Evolutionary conservation across 2,329 filamentous ascomycete genomes (phyloP), one percentile per base, ranked within the genome.

Genomic region (Fusarium nematophilum): DNA sequence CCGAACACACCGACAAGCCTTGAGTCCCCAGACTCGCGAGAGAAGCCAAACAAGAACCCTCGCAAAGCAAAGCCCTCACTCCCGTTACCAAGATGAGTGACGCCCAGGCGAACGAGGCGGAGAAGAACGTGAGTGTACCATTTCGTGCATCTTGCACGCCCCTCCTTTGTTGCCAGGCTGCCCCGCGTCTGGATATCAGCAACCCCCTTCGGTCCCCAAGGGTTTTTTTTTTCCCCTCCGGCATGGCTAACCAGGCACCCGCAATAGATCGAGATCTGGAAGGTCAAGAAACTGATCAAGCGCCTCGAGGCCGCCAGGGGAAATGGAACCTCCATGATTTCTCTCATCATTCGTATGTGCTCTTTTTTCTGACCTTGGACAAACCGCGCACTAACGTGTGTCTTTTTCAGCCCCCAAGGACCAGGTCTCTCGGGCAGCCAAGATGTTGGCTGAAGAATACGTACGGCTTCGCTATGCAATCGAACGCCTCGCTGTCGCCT

Each of bases 371-470:
- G 14, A 21, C 21, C 21, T 14, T 39, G 39, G 50, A 47, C 54
- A 67, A 66, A 67, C 59, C 40, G 47, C 65, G 54, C 63, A 69
- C 66, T 70, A 65, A 70, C 63, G 57, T 37, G 46, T 44, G 54
- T 46, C 18, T 31, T 43, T 21, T 54, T 57, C 72, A 96, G 92
- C 95, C 58, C 95, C 95, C 69, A 99, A 99, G 87, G 93, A 97
- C 79, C 95, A 99, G 81, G 87, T 99, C 64, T 98, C 95, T 38
- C 90, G 93, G 73, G 90, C 92, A 50, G 92, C 95, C 58, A 98
- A 98, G 86, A 99, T 99, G 95, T 90, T 99, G 89, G 96, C 96
- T 83, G 95, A 99, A 97, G 93, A 97, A 91, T 97, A 95, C 76
- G 92, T 95, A 86, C 67, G 90, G 33, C 42, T 31, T 45, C 31